A percentile compares a stretch with the other conserved stretches of the same genome.
phyloP scores from a whole-genome alignment of 305 asterid genomes.

The Solanum hybrid region DNA sequence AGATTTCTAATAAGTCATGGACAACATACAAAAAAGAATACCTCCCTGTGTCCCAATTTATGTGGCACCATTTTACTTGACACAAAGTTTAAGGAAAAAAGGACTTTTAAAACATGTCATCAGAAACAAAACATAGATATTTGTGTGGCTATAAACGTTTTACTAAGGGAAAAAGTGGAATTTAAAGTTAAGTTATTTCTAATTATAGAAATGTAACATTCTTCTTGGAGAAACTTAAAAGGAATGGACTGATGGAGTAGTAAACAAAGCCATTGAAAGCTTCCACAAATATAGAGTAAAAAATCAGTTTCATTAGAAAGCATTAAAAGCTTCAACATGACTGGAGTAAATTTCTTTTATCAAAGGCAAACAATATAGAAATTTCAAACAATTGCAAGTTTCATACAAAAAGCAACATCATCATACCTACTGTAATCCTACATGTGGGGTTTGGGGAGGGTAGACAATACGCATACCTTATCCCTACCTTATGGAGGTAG shows the following conservation, averaged over 20 bases:
- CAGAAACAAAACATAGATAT: not conserved
- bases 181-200: not conserved
- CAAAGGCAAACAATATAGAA: not conserved
- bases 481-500: not conserved
- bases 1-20: not conserved
- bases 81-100: not conserved
- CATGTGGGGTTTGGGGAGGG: not conserved
- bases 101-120: not conserved
- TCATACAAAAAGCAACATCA: not conserved
- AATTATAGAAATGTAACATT: not conserved
- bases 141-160: not conserved
- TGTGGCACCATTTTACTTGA: not conserved
- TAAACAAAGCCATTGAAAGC: not conserved
- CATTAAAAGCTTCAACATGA: not conserved
- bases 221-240: not conserved
- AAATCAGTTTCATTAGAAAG: not conserved
- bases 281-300: not conserved
- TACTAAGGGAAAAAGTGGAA: not conserved
- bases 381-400: not conserved
- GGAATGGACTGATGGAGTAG: not conserved
- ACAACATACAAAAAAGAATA: not conserved
- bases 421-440: not conserved
- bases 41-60: not conserved
- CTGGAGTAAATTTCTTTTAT: not conserved
- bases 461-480: not conserved